Evolutionary conservation across 2,329 filamentous ascomycete genomes (phyloP), one percentile per base, ranked within the genome.

Genomic region (Mollisia scopiformis): DNA sequence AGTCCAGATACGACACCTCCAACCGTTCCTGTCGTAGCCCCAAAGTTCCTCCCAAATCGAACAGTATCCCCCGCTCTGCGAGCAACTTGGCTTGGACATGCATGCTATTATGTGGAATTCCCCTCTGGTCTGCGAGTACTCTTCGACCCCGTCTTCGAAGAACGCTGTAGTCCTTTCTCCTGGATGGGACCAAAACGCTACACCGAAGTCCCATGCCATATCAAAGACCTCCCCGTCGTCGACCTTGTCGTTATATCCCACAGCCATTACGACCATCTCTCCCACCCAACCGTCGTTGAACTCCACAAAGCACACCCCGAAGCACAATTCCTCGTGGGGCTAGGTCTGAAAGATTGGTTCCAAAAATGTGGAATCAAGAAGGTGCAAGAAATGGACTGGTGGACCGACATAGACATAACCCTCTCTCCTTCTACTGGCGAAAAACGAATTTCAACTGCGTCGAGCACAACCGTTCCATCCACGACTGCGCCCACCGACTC

Each of bases 31-130:
- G 81, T 90, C n/a, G 80, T 75, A 30, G 81, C 79, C 54, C 87
- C 88, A 1, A 72, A 75, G 16, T 90, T 90, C 72, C 79, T 88
- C 37, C 75, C 82, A 2, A 77, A 77, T 11, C 79, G 87, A 55
- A 74, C 80, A 10, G 84, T 81, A 14, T 68, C 67, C 6, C 59
- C 67, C 2, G 87, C 84, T 41, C 82, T 98, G 25, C 87, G 93
- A 57, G 91, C 93, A 33, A 98, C 94, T 41, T 97, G 94, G 94
- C 86, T 98, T 2, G 94, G 94, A 35, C 94, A 98, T 75, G 93
- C 94, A 3, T 97, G 93, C 79, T 97, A 93, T 79, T 93, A 92
- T 71, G 86, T 96, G 68, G 94, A 97, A 75, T 97, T 93, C 70
- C 92, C 93, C 1, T 84, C 85, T 14, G 94, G 94, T 0, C 80